Conservation (phyloP, 805 yeast genomes). For the Barnettozyma vustinii region DNA sequence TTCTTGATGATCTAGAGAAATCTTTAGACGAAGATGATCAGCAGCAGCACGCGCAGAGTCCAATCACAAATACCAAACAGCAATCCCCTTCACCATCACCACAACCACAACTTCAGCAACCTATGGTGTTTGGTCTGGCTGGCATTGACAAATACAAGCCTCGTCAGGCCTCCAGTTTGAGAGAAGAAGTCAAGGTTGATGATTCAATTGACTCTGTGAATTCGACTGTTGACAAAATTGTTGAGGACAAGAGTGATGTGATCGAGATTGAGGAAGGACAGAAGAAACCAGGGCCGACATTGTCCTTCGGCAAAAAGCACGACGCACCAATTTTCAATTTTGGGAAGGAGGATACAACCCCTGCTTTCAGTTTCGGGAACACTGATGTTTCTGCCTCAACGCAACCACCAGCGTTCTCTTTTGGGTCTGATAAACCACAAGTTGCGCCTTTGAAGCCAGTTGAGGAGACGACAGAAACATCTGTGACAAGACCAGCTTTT, state of each 20-base stretch:
- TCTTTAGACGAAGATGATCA: constrained; percentile 9
- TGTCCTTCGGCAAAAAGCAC: not conserved
- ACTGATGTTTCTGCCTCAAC: constrained; percentile 14
- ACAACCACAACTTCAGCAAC: constrained; percentile 2
- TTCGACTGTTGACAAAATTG: not conserved
- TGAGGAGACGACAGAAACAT: not conserved
- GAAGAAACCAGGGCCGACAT: not conserved
- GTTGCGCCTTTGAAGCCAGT: not conserved
- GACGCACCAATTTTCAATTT: not conserved
- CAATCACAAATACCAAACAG: not conserved
- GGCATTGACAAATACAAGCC: constrained; percentile 30
- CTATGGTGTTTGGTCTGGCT: constrained; percentile 1
- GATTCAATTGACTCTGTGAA: not conserved
- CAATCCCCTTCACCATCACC: not conserved
- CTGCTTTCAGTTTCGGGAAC: constrained; percentile 9
- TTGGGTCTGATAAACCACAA: constrained; percentile 7
- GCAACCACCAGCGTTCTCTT: constrained; percentile 17
- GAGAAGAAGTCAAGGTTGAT: not conserved
- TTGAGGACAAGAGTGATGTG: not conserved
- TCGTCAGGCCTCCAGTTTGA: constrained; percentile 1
- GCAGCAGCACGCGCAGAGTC: not conserved
- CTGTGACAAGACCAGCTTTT: not conserved
- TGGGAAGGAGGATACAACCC: not conserved
- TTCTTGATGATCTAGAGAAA: constrained; percentile 21
- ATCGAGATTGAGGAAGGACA: not conserved